phyloP scores from a whole-genome alignment of 2,329 filamentous ascomycete genomes.

The Tolypocladium inflatum region DNA sequence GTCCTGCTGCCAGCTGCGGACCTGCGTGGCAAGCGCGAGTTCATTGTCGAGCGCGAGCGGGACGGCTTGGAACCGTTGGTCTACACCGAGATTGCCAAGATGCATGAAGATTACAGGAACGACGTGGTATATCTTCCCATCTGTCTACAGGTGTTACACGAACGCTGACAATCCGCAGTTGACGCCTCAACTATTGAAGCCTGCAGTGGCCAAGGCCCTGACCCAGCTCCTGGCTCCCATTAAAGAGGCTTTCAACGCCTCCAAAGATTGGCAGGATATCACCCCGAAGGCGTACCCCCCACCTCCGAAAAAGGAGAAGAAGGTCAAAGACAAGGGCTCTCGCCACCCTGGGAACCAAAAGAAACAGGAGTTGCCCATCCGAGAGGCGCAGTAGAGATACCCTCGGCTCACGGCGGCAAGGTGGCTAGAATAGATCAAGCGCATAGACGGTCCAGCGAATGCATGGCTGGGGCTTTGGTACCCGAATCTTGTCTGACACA shows the following conservation, averaged over 20 bases:
- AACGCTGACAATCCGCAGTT: conserved; percentile 30
- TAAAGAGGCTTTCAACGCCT: conserved; percentile 59
- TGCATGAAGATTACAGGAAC: conserved; percentile 70
- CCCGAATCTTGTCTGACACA: not conserved
- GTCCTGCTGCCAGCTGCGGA: conserved; percentile 71
- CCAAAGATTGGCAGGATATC: conserved; percentile 63
- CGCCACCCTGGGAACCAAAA: conserved; percentile 41
- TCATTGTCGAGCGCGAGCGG: conserved; percentile 56
- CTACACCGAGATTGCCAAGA: conserved; percentile 65
- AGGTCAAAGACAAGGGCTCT: conserved; percentile 66
- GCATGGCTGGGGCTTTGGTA: not conserved
- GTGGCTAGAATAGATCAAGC: not conserved
- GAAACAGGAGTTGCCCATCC: conserved; percentile 2
- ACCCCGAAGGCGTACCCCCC: conserved; percentile 75
- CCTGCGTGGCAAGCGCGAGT: conserved; percentile 52
- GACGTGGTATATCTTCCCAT: conserved; percentile 54
- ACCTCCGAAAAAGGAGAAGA: conserved; percentile 60
- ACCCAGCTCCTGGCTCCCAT: conserved; percentile 70
- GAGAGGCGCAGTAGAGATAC: not conserved
- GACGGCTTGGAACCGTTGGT: conserved; percentile 63
- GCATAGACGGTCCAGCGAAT: not conserved
- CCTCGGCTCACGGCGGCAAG: not conserved
- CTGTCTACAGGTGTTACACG: too few relatives aligned
- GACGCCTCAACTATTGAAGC: conserved; percentile 80
- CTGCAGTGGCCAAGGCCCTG: conserved; percentile 67